Conservation (phyloP, 2,329 filamentous ascomycete species). For the Monascus ruber region DNA sequence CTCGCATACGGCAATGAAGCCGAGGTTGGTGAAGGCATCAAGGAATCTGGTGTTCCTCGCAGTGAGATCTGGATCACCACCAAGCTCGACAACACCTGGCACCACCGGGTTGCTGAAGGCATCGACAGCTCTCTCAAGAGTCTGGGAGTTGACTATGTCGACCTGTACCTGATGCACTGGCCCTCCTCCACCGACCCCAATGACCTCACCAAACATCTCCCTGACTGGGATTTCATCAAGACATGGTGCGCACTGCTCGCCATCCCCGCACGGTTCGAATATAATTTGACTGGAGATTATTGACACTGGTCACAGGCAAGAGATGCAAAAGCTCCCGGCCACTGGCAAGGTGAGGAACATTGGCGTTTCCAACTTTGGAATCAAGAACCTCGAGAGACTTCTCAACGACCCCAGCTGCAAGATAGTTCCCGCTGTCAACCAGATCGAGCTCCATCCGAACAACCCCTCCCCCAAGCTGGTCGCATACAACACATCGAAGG, state of each 20-base stretch:
- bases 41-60: constrained; percentile 54
- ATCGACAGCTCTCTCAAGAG: constrained; percentile 52
- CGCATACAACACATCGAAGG: constrained; percentile 41
- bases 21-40: constrained; percentile 56
- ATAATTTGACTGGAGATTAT: constrained; percentile 19
- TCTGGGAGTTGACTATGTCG: constrained; percentile 56
- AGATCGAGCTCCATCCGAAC: constrained; percentile 50
- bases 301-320: constrained; percentile 51
- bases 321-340: constrained; percentile 34
- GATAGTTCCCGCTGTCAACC: constrained; percentile 41
- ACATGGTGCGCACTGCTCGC: constrained; percentile 45
- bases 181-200: constrained; percentile 44
- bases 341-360: constrained; percentile 62
- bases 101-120: constrained; percentile 51
- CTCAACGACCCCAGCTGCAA: constrained; percentile 52
- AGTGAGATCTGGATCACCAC: constrained; percentile 58
- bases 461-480: constrained; percentile 54
- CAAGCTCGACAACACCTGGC: constrained; percentile 57
- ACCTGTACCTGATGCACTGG: constrained; percentile 65
- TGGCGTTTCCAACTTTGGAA: constrained; percentile 77
- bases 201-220: constrained; percentile 48
- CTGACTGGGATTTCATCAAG: constrained; percentile 73
- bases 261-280: no score
- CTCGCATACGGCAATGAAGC: constrained; percentile 52
- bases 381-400: constrained; percentile 67